Evolutionary conservation across 2,329 filamentous ascomycete genomes (phyloP).

Genomic region (Alternaria sp.): DNA sequence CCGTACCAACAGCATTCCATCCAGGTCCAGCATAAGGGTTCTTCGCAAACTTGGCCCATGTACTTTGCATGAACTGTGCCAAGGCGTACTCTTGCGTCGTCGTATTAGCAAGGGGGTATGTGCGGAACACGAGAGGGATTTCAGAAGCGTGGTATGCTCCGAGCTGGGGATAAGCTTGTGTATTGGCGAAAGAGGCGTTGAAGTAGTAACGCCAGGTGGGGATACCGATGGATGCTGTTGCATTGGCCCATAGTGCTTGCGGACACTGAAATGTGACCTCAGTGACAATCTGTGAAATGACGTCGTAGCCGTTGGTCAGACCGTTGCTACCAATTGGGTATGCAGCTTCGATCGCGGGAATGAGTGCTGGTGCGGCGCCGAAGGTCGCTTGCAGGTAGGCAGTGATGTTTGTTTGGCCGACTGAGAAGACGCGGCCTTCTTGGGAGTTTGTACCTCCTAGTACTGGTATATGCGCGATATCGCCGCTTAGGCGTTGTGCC

Average conservation of each 20-base stretch:
- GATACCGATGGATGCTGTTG: slow-evolving; percentile 26
- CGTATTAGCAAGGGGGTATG: slow-evolving; percentile 19
- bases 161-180: slow-evolving; percentile 15
- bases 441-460: slow-evolving; percentile 34
- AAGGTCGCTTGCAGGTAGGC: slow-evolving; percentile 26
- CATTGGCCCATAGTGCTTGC: slow-evolving; percentile 30
- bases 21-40: slow-evolving; percentile 32
- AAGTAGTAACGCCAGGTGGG: slow-evolving; percentile 39
- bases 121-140: slow-evolving; percentile 32
- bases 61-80: slow-evolving; percentile 24
- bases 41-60: slow-evolving; percentile 40
- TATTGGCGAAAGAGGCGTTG: slow-evolving; percentile 39
- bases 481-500: slow-evolving; percentile 19
- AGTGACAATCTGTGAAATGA: slow-evolving; percentile 22
- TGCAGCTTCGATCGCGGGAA: slow-evolving; percentile 22
- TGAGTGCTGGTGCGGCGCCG: slow-evolving; percentile 14
- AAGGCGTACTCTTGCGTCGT: slow-evolving; percentile 30
- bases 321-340: slow-evolving; percentile 28
- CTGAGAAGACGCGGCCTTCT: slow-evolving; percentile 34
- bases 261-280: slow-evolving; percentile 30
- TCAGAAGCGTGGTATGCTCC: slow-evolving; percentile 35
- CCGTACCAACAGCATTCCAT: slow-evolving; percentile 31
- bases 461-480: slow-evolving; percentile 37
- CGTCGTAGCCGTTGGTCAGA: slow-evolving; percentile 24
- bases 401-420: slow-evolving; percentile 24